These are phyloP conservation scores for Tricholomella constricta DNA, from an alignment of 768 basidiomycete species.

Conservation along the genomic window DNA sequence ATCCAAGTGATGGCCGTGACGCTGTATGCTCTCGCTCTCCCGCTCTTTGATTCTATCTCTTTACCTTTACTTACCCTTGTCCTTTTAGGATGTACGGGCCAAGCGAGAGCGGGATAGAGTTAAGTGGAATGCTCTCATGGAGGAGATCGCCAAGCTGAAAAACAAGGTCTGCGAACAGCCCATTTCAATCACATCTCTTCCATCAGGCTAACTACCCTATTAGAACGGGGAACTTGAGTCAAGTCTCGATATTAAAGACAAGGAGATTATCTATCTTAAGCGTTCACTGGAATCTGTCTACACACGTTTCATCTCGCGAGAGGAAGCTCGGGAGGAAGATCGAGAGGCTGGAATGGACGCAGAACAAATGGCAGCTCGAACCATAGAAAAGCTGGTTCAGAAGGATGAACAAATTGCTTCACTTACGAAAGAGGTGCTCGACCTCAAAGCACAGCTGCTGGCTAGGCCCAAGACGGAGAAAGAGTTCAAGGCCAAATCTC, in stretches of 20 bases:
- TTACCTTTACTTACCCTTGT: neutral
- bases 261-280: constrained; percentile 76
- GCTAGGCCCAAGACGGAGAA: constrained; percentile 63
- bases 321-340: constrained; percentile 49
- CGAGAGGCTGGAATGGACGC: constrained; percentile 61
- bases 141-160: constrained; percentile 75
- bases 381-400: constrained; percentile 66
- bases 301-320: constrained; percentile 66
- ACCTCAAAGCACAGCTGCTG: constrained; percentile 51
- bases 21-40: constrained; percentile 58
- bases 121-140: constrained; percentile 71
- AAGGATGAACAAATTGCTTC: constrained; percentile 66
- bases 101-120: constrained; percentile 74
- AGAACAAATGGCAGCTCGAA: constrained; percentile 65
- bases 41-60: neutral
- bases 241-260: constrained; percentile 55
- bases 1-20: constrained; percentile 58
- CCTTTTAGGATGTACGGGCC: constrained; percentile 63
- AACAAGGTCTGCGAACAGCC: constrained; percentile 47
- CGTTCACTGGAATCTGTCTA: constrained; percentile 88
- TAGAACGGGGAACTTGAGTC: constrained; percentile 60
- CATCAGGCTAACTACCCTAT: constrained; percentile 1
- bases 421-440: constrained; percentile 51
- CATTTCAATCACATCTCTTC: neutral
- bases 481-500: constrained; percentile 67